Evolutionary conservation across 2,329 filamentous ascomycete genomes (phyloP).

Genomic region (Pseudogymnoascus sp.): DNA sequence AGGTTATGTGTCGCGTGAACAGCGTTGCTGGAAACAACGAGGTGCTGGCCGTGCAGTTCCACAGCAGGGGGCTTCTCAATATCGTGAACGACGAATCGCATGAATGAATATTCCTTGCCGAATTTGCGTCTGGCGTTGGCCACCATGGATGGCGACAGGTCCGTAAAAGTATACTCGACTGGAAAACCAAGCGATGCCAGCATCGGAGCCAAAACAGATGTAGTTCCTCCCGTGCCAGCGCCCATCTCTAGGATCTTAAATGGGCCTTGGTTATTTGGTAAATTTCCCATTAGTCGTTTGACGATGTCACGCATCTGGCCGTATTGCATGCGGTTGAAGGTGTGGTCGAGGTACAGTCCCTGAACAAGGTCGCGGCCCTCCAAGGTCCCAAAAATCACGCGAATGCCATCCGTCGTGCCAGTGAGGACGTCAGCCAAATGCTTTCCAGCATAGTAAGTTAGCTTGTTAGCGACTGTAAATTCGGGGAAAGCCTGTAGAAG

Average conservation of each 20-base stretch:
- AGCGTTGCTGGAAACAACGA: slow-evolving; percentile 18
- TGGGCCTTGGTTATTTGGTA: background rate
- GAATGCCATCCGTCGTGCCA: slow-evolving; percentile 19
- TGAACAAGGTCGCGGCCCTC: slow-evolving; percentile 19
- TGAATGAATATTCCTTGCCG: background rate
- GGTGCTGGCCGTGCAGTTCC: slow-evolving; percentile 12
- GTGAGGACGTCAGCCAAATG: slow-evolving; percentile 19
- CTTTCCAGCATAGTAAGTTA: slow-evolving; percentile 18
- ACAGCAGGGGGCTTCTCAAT: slow-evolving; percentile 10
- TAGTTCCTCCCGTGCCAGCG: slow-evolving; percentile 39
- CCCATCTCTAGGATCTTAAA: too few species aligned
- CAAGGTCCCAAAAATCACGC: slow-evolving; percentile 21
- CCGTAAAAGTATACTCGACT: slow-evolving; percentile 36
- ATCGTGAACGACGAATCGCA: slow-evolving; percentile 15
- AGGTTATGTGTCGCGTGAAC: slow-evolving; percentile 18
- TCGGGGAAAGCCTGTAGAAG: slow-evolving; percentile 27
- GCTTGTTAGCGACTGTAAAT: slow-evolving; percentile 23
- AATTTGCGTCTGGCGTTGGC: slow-evolving; percentile 16
- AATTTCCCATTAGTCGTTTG: background rate
- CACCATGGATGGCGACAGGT: slow-evolving; percentile 29
- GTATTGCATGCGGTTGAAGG: slow-evolving; percentile 14
- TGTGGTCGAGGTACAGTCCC: slow-evolving; percentile 22
- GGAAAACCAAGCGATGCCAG: slow-evolving; percentile 22
- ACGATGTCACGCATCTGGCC: slow-evolving; percentile 14
- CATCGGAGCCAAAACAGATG: slow-evolving; percentile 24